Percentiles rank a stretch among this genome's conserved stretches.
Conservation (phyloP, 208 protist species). For the Tritrichomonas foetus region DNA sequence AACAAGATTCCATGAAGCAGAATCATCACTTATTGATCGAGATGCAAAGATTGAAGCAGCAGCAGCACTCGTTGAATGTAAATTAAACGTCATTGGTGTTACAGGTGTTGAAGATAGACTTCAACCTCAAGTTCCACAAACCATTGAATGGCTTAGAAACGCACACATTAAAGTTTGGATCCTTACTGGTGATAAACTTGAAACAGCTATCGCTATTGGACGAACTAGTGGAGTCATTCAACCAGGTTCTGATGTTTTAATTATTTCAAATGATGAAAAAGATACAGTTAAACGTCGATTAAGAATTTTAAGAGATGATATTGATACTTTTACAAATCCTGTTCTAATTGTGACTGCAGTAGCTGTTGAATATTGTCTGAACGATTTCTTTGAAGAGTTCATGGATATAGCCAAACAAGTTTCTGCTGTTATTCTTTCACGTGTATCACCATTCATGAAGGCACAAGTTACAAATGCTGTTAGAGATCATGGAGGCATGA, state of each 20-base stretch:
- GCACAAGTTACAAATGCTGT: constrained; percentile 72
- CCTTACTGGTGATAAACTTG: constrained; percentile 93
- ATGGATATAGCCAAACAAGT: neutral
- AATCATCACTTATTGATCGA: neutral
- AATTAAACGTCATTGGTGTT: constrained; percentile 46
- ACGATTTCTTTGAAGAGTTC: constrained; percentile 43
- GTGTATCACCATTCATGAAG: constrained; percentile 20
- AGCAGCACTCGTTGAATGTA: constrained; percentile 26
- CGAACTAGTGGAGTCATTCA: constrained; percentile 46
- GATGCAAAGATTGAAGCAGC: neutral
- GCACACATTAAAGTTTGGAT: constrained; percentile 85
- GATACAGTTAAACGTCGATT: neutral
- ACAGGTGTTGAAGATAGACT: constrained; percentile 67
- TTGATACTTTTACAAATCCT: neutral
- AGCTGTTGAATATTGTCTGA: neutral
- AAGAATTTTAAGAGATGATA: neutral
- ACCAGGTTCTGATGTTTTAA: neutral
- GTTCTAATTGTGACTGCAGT: constrained; percentile 42
- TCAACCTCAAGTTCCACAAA: constrained; percentile 76
- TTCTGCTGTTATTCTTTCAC: neutral
- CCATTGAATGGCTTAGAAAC: constrained; percentile 58
- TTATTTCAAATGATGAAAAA: neutral
- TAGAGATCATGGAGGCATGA: constrained; percentile 54
- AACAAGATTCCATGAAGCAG: neutral
- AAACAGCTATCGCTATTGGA: constrained; percentile 61